Base-by-base conservation (phyloP, 2,329 filamentous ascomycete genomes). In the Colletotrichum chrysophilum region DNA sequence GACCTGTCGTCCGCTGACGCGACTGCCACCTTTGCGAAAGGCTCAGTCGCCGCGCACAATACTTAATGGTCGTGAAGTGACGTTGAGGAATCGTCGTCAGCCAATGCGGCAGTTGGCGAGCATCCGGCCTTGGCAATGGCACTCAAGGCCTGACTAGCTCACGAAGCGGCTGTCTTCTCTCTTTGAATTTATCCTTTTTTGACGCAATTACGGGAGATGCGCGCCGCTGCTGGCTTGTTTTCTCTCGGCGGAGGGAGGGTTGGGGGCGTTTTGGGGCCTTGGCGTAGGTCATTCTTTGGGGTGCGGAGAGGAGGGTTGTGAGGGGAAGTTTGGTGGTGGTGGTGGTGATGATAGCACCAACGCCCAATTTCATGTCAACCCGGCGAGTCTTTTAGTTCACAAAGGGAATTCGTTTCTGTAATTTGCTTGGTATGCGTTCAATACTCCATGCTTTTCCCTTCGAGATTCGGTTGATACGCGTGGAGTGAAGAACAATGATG, bases 131-230 rank as follows among this genome's bases (percentile, higher is more conserved):
- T 61, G 55, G 55, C 34, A 69, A 69, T 69, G 66, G 12, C 7
- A 69, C 34, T 43, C 55, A 9, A 43, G 26, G 18, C 65, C 12
- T 6, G 10, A 1, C 60, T 38, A 18, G 60, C 43, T 38, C 1
- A 7, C 5, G 16, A 21, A 34, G 61, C 21, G 34, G 61, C 61
- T 43, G 21, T 24, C 21, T 21, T 52, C n/a, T 4, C 43, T 12
- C n/a, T 64, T 9, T 9, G 32, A 21, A 9, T 36, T 26, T 21
- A 34, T 36, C 26, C 28, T 52, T 21, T 30, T 55, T 61, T 61
- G 66, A 61, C 66, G 55, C 66, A 69, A 69, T 61, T 69, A 69
- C 66, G 66, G 66, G 55, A 69, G 66, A 32, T 61, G 21, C 4
- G 66, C 55, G 16, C 10, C 7, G 26, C 18, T 55, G 43, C n/a